These are phyloP conservation scores for Ganoderma multipileum DNA, from an alignment of 1,284 basidiomycete species.

Conservation along the genomic window DNA sequence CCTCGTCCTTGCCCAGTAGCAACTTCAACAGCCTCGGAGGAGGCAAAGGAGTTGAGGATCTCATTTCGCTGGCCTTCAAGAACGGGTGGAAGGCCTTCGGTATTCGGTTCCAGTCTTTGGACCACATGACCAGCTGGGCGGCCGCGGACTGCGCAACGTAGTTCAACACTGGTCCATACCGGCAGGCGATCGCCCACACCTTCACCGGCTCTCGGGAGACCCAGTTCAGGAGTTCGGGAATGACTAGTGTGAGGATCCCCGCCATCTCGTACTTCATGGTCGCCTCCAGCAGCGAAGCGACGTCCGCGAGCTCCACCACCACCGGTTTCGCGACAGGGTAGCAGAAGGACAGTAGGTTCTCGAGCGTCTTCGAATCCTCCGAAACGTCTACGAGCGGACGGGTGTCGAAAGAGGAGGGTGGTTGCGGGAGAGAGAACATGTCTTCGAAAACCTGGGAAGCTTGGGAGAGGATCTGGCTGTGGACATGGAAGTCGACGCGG, in stretches of 20 bases:
- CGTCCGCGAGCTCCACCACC: not conserved
- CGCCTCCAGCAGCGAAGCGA: not conserved
- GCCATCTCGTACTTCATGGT: slow-evolving; percentile 4
- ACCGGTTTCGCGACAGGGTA: not conserved
- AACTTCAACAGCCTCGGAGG: not conserved
- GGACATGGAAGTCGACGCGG: slow-evolving; percentile 22
- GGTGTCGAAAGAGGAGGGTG: not conserved
- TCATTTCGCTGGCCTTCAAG: not conserved
- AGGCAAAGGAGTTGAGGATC: not conserved
- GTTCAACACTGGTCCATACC: not conserved
- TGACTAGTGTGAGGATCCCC: not conserved
- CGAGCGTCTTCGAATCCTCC: not conserved
- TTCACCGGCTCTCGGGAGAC: not conserved
- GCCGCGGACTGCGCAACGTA: not conserved
- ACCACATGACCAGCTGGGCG: not conserved
- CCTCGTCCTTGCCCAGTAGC: not conserved
- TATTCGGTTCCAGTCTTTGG: not conserved
- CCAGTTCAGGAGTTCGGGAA: not conserved
- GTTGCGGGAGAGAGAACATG: slow-evolving; percentile 16
- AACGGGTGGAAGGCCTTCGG: not conserved
- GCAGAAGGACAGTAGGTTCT: slow-evolving; percentile 5
- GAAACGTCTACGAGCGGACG: not conserved
- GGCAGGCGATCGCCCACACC: slow-evolving; percentile 8
- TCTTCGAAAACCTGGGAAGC: slow-evolving; percentile 35
- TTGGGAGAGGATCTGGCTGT: slow-evolving; percentile 18